Evolutionary conservation across 1,284 basidiomycete genomes (phyloP).

Genomic region (Cryptococcus sp.): DNA sequence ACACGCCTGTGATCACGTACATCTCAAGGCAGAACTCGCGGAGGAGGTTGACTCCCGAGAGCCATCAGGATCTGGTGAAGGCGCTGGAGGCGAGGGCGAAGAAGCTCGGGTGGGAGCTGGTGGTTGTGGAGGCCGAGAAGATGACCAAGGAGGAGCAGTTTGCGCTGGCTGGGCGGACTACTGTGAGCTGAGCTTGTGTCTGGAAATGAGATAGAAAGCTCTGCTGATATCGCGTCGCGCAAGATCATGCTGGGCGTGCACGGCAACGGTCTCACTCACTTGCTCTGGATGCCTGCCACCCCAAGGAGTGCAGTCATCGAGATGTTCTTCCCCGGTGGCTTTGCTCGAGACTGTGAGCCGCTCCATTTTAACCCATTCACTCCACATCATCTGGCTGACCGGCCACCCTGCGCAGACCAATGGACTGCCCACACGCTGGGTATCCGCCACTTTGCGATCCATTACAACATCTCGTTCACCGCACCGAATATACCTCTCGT

Average conservation of each 20-base stretch:
- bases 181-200: slow-evolving; percentile 28
- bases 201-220: not conserved
- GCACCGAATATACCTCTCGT: slow-evolving; percentile 58
- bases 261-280: slow-evolving; percentile 51
- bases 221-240: not conserved
- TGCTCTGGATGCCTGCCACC: slow-evolving; percentile 50
- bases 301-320: slow-evolving; percentile 50
- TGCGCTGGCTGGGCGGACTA: slow-evolving; percentile 45
- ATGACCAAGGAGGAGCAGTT: slow-evolving; percentile 50
- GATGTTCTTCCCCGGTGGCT: slow-evolving; percentile 48
- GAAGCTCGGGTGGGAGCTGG: slow-evolving; percentile 61
- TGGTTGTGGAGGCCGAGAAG: slow-evolving; percentile 49
- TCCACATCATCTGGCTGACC: not conserved
- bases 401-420: slow-evolving; percentile 29
- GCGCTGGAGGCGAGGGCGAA: slow-evolving; percentile 58
- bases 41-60: slow-evolving; percentile 59
- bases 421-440: slow-evolving; percentile 50
- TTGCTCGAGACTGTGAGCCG: slow-evolving; percentile 46
- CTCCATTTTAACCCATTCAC: no score
- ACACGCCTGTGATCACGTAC: slow-evolving; percentile 66
- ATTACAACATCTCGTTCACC: slow-evolving; percentile 53
- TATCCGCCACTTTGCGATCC: slow-evolving; percentile 48
- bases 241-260: slow-evolving; percentile 52
- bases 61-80: slow-evolving; percentile 60
- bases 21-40: slow-evolving; percentile 63